Evolutionary conservation across 306 rosid genomes (phyloP).

Genomic region (Clitoria ternatea): DNA sequence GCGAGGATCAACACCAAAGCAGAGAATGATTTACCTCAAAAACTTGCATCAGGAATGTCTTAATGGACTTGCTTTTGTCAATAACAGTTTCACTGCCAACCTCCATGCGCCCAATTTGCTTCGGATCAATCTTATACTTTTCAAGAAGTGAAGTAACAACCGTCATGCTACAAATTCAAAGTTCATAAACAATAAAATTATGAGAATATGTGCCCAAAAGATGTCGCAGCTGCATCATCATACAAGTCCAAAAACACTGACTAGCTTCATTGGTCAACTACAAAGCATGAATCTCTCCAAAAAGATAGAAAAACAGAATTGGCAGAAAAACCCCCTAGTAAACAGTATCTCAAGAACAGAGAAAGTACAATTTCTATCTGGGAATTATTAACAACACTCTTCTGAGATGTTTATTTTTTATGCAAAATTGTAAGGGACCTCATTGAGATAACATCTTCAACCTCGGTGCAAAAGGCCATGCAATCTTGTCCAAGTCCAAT

Average conservation of each 20-base stretch:
- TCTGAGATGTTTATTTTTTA: not conserved
- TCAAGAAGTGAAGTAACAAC: conserved; percentile 66
- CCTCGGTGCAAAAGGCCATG: conserved; percentile 77
- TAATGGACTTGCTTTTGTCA: conserved; percentile 92
- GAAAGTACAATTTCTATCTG: not conserved
- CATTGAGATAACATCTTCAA: conserved; percentile 91
- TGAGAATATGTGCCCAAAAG: conserved; percentile 1
- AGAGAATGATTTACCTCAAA: conserved; percentile 60
- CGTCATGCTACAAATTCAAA: conserved; percentile 57
- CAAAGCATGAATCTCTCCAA: not conserved
- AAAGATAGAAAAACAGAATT: not conserved
- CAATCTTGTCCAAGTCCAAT: conserved; percentile 91
- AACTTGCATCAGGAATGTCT: conserved; percentile 79
- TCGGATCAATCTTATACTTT: conserved; percentile 63
- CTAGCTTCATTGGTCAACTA: not conserved
- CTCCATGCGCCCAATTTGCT: conserved; percentile 81
- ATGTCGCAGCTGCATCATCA: conserved; percentile 2
- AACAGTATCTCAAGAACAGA: not conserved
- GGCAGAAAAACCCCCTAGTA: not conserved
- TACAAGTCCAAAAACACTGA: not conserved
- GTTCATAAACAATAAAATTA: not conserved
- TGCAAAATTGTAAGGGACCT: conserved; percentile 40
- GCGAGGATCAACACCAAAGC: not conserved
- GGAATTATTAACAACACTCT: not conserved
- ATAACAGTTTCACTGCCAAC: conserved; percentile 92